These are phyloP conservation scores for Cryptococcus hybrid DNA, from an alignment of 1,284 basidiomycete species.

Conservation along the genomic window DNA sequence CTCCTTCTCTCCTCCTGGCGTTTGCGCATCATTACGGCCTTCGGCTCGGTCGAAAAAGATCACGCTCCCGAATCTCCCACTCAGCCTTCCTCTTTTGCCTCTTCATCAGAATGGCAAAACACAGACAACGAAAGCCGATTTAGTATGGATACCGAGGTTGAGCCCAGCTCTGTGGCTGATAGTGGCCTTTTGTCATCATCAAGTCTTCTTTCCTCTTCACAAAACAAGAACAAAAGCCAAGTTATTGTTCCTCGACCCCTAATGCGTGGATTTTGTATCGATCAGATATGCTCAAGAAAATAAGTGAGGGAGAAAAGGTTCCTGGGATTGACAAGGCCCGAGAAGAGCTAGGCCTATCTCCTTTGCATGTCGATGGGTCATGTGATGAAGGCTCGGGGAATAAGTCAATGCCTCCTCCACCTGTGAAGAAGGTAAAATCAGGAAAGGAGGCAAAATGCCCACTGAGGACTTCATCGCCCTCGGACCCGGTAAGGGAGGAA, in stretches of 20 bases:
- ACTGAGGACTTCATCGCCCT: too few species aligned
- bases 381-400: too few species aligned
- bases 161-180: too few species aligned
- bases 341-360: slow-evolving; percentile 13
- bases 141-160: not conserved
- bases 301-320: slow-evolving; percentile 15
- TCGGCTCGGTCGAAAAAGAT: too few species aligned
- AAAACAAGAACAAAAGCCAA: not conserved
- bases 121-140: slow-evolving; percentile 15
- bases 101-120: slow-evolving; percentile 12
- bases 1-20: too few species aligned
- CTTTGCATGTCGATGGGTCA: not conserved
- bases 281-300: slow-evolving; percentile 58
- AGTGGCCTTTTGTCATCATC: not conserved
- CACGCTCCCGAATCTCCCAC: too few species aligned
- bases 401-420: too few species aligned
- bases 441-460: too few species aligned
- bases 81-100: not conserved
- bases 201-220: not conserved
- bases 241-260: slow-evolving; percentile 66
- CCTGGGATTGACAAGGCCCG: slow-evolving; percentile 24
- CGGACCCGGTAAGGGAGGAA: slow-evolving; percentile 18
- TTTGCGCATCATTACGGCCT: too few species aligned
- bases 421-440: too few species aligned
- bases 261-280: slow-evolving; percentile 95